Conservation (phyloP, 169 alveolate genomes). For the Plasmodium berghei region DNA sequence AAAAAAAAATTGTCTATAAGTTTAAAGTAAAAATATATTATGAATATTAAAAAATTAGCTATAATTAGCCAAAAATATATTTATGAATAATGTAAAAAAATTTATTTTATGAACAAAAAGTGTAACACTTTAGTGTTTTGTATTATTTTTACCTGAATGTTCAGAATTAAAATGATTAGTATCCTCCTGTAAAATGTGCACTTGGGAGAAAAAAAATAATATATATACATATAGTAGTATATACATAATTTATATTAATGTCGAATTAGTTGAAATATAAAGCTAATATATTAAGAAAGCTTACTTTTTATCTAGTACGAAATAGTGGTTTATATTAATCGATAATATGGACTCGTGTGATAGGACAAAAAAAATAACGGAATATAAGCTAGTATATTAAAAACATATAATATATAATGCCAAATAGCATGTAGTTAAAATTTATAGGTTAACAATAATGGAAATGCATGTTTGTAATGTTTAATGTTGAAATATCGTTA, state of each 20-base stretch:
- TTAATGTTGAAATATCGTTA: too few species aligned
- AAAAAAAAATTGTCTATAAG: too few species aligned
- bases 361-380: neutral
- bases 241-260: neutral
- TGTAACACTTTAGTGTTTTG: neutral
- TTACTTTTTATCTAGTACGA: neutral
- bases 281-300: neutral
- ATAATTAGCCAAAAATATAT: neutral
- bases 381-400: neutral
- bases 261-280: neutral
- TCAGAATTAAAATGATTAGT: constrained; percentile 18
- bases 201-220: constrained; percentile 27
- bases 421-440: too few species aligned
- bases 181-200: constrained; percentile 28
- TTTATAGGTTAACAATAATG: too few species aligned
- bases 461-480: too few species aligned
- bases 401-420: too few species aligned
- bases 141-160: constrained; percentile 38
- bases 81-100: neutral
- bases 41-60: neutral
- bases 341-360: neutral
- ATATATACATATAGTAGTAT: neutral
- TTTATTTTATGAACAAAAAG: constrained; percentile 6
- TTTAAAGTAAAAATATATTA: too few species aligned
- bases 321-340: neutral